phyloP scores from a whole-genome alignment of 148 eudicot genomes.

The Rhododendron vialii region DNA sequence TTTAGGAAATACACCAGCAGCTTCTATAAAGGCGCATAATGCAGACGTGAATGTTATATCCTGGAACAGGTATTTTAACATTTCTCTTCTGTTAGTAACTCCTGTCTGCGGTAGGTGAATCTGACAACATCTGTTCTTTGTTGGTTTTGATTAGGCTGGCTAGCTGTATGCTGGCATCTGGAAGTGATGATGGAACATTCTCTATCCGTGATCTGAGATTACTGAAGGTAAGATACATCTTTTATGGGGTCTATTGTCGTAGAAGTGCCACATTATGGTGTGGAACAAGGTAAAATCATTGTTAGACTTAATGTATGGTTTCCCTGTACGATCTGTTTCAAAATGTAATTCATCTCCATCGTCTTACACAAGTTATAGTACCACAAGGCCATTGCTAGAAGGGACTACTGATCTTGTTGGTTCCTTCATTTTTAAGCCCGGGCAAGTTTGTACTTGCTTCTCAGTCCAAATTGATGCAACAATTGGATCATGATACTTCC shows the following conservation, averaged over 20 bases:
- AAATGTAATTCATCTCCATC: neutral
- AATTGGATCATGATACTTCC: neutral
- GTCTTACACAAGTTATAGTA: neutral
- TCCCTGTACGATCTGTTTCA: neutral
- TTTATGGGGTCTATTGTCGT: neutral
- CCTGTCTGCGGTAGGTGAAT: neutral
- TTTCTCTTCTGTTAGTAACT: neutral
- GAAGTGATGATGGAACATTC: constrained; percentile 93
- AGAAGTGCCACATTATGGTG: neutral
- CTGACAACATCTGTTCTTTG: neutral
- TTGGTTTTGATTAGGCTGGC: constrained; percentile 47
- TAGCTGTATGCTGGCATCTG: constrained; percentile 86
- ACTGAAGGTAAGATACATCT: constrained; percentile 46
- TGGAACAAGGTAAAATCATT: neutral
- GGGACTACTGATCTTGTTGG: neutral
- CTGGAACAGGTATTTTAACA: constrained; percentile 71
- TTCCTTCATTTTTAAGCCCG: neutral
- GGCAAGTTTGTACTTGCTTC: neutral
- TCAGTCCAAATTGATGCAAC: neutral
- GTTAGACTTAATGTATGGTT: neutral
- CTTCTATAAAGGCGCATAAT: constrained; percentile 78
- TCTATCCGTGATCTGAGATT: constrained; percentile 75
- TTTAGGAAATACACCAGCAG: constrained; percentile 56
- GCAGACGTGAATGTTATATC: constrained; percentile 97
- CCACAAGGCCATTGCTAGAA: neutral